These are phyloP conservation scores for Urostyla sp. DNA, from an alignment of 73 alveolate species.

Conservation along the genomic window DNA sequence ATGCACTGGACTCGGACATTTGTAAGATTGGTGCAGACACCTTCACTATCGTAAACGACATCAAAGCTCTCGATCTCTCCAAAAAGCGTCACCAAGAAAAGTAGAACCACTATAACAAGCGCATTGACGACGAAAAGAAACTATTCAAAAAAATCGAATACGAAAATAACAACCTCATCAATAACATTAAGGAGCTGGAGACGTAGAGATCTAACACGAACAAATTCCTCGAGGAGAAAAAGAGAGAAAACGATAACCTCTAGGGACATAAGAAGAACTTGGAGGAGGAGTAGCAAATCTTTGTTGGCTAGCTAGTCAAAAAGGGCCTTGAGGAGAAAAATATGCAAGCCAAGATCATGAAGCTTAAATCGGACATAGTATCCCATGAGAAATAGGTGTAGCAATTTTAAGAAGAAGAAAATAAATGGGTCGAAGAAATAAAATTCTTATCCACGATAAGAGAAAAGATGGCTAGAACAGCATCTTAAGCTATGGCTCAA, in stretches of 20 bases:
- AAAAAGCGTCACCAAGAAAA: conserved; percentile 73
- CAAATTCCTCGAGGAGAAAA: conserved; percentile 77
- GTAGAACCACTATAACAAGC: conserved; percentile 68
- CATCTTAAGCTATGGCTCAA: conserved; percentile 93
- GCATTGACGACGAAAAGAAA: conserved; percentile 72
- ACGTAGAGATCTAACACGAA: conserved; percentile 51
- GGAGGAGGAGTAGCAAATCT: conserved; percentile 76
- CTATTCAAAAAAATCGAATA: conserved; percentile 74
- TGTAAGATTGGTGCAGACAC: conserved; percentile 57
- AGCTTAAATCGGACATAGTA: conserved; percentile 67
- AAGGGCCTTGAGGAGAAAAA: conserved; percentile 81
- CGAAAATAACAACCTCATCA: conserved; percentile 59
- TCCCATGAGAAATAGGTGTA: conserved; percentile 74
- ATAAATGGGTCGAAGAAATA: conserved; percentile 80
- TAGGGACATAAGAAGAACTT: conserved; percentile 65
- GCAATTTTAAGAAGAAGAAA: conserved; percentile 71
- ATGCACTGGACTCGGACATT: conserved; percentile 60
- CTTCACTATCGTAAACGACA: conserved; percentile 65
- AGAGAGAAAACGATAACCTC: conserved; percentile 81
- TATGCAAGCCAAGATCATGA: conserved; percentile 71
- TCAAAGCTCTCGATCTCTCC: conserved; percentile 51
- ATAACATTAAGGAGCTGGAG: conserved; percentile 71
- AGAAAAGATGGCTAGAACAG: conserved; percentile 96
- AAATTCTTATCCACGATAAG: conserved; percentile 89
- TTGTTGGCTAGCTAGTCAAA: conserved; percentile 73